A percentile compares a stretch with the other conserved stretches of the same genome.
Conservation (phyloP, 768 basidiomycete species). For the Boletus sensibilis region DNA sequence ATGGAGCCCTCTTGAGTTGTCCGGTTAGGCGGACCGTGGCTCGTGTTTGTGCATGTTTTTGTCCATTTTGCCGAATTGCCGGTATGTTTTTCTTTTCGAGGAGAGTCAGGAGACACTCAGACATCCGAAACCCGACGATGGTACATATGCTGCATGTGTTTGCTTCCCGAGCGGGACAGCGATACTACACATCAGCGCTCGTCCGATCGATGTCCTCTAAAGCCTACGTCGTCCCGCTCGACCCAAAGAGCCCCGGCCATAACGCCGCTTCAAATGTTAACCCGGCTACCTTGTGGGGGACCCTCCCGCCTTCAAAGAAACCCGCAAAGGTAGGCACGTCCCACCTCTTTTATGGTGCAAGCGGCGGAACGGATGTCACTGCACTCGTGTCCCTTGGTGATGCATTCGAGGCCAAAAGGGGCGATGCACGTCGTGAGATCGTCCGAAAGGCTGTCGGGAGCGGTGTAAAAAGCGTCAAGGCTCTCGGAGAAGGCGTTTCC, state of each 20-base stretch:
- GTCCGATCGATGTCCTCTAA: slow-evolving; percentile 49
- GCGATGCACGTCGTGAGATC: slow-evolving; percentile 54
- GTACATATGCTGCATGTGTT: slow-evolving; percentile 21
- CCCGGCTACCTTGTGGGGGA: slow-evolving; percentile 51
- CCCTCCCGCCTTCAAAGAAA: slow-evolving; percentile 47
- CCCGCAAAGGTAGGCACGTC: slow-evolving; percentile 61
- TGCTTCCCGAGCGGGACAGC: slow-evolving; percentile 14
- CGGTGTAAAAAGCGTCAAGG: slow-evolving; percentile 68
- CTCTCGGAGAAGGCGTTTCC: slow-evolving; percentile 56
- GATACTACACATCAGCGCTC: slow-evolving; percentile 23
- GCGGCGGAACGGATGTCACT: slow-evolving; percentile 43
- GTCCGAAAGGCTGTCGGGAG: slow-evolving; percentile 70
- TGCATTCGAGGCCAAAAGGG: slow-evolving; percentile 46
- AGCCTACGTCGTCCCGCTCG: slow-evolving; percentile 58
- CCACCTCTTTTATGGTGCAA: slow-evolving; percentile 59
- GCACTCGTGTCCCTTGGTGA: slow-evolving; percentile 61
- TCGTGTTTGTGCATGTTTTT: slow-evolving; percentile 11
- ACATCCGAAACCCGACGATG: slow-evolving; percentile 28
- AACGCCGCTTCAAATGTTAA: slow-evolving; percentile 39
- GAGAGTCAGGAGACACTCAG: not conserved
- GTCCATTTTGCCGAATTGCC: not conserved
- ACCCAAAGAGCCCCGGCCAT: slow-evolving; percentile 41
- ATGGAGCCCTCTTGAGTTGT: not conserved
- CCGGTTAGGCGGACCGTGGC: not conserved
- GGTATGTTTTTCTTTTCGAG: not conserved